A percentile compares a stretch with the other conserved stretches of the same genome.
Evolutionary conservation across 139 green algal genomes (phyloP).

Genomic region (Zygnema cylindricum): DNA sequence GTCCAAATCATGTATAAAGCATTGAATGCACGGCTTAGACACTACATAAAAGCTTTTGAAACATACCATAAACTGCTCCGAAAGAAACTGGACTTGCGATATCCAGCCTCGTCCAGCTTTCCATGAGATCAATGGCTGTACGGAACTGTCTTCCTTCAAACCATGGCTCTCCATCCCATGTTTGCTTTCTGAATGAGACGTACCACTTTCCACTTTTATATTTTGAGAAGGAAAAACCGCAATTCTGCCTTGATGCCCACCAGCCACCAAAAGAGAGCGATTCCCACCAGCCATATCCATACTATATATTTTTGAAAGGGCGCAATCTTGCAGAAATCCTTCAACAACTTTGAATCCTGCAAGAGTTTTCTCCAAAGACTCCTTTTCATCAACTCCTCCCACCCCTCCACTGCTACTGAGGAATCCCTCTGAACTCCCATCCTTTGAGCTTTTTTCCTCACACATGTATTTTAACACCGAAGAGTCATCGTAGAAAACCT

Average conservation of each 20-base stretch:
- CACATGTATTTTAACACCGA: not conserved
- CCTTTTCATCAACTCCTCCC: not conserved
- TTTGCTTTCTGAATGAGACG: not conserved
- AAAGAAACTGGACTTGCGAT: slow-evolving; percentile 53
- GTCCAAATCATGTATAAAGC: too few relatives aligned
- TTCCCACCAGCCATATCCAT: not conserved
- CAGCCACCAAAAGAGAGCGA: slow-evolving; percentile 13
- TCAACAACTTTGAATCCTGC: not conserved
- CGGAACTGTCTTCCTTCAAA: not conserved
- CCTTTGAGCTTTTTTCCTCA: not conserved
- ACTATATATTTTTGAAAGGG: slow-evolving; percentile 17
- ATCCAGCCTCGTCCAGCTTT: slow-evolving; percentile 43
- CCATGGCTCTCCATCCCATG: not conserved
- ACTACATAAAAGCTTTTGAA: not conserved
- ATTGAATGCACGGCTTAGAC: too few relatives aligned
- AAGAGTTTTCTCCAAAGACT: not conserved
- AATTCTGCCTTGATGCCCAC: slow-evolving; percentile 27
- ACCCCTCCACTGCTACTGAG: not conserved
- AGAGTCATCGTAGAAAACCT: not conserved
- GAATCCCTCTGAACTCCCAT: not conserved
- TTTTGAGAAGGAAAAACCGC: slow-evolving; percentile 14
- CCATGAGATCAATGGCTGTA: slow-evolving; percentile 49
- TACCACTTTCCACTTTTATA: not conserved
- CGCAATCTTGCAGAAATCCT: not conserved
- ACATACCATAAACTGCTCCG: slow-evolving; percentile 26